Percentiles rank a stretch among this genome's conserved stretches.
Conservation (phyloP, 139 green algal species). For the Chlorella sp. region DNA sequence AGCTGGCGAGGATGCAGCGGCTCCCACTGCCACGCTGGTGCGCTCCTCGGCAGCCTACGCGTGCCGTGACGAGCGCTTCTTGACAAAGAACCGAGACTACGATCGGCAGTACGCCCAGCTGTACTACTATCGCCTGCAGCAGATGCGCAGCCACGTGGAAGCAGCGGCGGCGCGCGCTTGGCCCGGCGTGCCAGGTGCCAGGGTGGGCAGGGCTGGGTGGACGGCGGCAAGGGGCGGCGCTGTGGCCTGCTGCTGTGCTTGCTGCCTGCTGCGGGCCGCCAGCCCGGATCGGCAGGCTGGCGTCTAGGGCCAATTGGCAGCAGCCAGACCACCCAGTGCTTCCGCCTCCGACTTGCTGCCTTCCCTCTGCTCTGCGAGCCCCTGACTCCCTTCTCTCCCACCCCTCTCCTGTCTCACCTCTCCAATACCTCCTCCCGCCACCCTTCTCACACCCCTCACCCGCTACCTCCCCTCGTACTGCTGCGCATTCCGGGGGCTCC, state of each 20-base stretch:
- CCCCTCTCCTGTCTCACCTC: too few relatives aligned
- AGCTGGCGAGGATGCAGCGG: background rate
- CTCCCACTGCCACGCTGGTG: background rate
- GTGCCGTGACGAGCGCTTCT: constrained; percentile 53
- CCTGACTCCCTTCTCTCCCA: too few relatives aligned
- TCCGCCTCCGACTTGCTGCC: too few relatives aligned
- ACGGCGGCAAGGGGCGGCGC: too few relatives aligned
- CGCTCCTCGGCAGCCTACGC: constrained; percentile 5
- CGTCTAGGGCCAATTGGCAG: background rate
- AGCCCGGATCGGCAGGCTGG: background rate
- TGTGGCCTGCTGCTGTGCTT: background rate
- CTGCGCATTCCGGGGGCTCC: too few relatives aligned
- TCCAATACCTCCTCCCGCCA: too few relatives aligned
- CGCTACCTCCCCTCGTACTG: too few relatives aligned
- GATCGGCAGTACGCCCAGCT: constrained; percentile 93
- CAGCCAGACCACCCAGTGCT: background rate
- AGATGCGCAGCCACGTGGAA: constrained; percentile 62
- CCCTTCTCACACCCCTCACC: too few relatives aligned
- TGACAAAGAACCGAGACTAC: constrained; percentile 62
- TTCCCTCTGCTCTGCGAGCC: too few relatives aligned
- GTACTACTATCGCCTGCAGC: constrained; percentile 89
- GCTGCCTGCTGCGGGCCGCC: background rate
- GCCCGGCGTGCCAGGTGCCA: constrained; percentile 73
- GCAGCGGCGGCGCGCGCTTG: constrained; percentile 62
- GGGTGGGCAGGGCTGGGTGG: background rate